These are phyloP conservation scores for Candida maesae DNA, from an alignment of 805 yeast species.

Conservation along the genomic window DNA sequence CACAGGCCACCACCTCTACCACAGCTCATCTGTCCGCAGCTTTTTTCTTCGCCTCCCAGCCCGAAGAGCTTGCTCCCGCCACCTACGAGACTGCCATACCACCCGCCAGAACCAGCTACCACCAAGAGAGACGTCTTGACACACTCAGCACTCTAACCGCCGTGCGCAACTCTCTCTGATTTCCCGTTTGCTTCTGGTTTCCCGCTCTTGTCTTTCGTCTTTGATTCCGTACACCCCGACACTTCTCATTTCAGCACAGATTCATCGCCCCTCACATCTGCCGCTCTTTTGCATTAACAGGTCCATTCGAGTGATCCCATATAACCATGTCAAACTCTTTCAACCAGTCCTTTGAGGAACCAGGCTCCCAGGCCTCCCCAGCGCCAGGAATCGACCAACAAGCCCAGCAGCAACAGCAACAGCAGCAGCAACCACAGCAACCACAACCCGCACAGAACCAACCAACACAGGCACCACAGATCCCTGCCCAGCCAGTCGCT, in stretches of 20 bases:
- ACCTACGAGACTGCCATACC: background rate
- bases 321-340: background rate
- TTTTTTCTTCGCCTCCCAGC: background rate
- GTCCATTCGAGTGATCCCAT: too few relatives aligned
- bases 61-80: constrained; percentile 1
- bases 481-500: constrained; percentile 17
- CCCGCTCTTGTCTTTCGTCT: background rate
- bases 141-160: background rate
- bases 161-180: background rate
- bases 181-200: constrained; percentile 1
- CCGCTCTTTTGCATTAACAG: background rate
- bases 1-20: background rate
- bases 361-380: constrained; percentile 1
- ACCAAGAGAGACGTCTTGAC: background rate
- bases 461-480: constrained; percentile 1
- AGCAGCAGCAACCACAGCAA: background rate
- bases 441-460: background rate
- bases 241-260: background rate
- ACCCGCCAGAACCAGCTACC: background rate
- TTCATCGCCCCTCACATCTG: background rate
- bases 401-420: background rate
- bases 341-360: constrained; percentile 2
- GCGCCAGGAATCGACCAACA: constrained; percentile 2
- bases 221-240: background rate
- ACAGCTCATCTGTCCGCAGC: background rate